Base-by-base conservation (phyloP, 106 monocot genomes). In the Phalaenopsis equestris region DNA sequence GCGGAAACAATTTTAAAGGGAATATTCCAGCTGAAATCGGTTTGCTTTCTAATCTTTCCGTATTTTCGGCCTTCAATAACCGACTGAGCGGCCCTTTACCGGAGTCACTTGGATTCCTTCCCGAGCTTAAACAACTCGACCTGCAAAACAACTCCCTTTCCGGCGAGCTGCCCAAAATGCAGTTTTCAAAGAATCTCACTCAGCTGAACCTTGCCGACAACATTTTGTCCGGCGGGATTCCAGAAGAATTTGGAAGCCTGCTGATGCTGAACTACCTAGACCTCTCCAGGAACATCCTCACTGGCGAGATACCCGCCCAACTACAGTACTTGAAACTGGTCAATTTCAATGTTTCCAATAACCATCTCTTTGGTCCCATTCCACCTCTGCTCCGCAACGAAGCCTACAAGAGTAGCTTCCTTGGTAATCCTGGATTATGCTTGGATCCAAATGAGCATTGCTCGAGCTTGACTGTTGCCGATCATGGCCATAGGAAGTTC, bases 211-310 rank as follows among this genome's bases (percentile, higher is more conserved):
- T 96, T 37, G 86, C 85, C 1, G 46, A 81, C 79, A 96, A 96
- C 67, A 79, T 65, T 3, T 86, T 96, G 75, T 84, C 84, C 2
- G 93, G 93, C 2, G 70, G 16, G 64, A 93, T 96, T 36, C 96
- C 96, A 1, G 41, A 83, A 0, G 87, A 89, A 80, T 89, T 96
- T 41, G 96, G 96, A 11, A 72, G 41, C 30, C 78, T 96, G 1
- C 88, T 89, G 0, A 86, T 84, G 49, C 88, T 96, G 38, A 93
- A 96, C 78, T 91, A 93, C 45, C 91, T 96, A 23, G 93, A 96
- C 75, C 84, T 96, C 38, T 93, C 93, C 1, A 67, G 81, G 8
- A 96, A 96, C 75, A 14, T 2, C 14, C 86, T 96, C 45, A 84
- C 81, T 5, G 96, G 96, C 0, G 79, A 55, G 49, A 85, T 96